Conservation (phyloP, 768 basidiomycete genomes). For the Hygrophoropsis aurantiaca region DNA sequence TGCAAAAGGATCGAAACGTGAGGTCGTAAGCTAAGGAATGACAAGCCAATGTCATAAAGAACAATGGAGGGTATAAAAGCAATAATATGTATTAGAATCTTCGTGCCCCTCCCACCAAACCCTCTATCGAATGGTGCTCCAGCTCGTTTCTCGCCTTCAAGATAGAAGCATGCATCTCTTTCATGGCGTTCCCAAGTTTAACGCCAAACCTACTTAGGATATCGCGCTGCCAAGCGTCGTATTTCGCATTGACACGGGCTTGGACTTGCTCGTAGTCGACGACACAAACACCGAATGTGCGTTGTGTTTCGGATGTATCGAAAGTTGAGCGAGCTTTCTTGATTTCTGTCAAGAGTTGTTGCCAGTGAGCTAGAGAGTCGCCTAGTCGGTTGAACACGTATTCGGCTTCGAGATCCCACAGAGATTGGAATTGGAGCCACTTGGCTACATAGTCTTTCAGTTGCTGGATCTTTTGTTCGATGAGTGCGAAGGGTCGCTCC, state of each 20-base stretch:
- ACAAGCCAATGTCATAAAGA: not conserved
- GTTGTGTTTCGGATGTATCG: constrained; percentile 93
- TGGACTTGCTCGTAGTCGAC: constrained; percentile 99
- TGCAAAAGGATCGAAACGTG: not conserved
- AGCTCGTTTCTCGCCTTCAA: constrained; percentile 93
- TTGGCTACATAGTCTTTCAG: constrained; percentile 91
- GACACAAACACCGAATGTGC: constrained; percentile 88
- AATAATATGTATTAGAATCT: constrained; percentile 41
- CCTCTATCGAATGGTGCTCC: constrained; percentile 95
- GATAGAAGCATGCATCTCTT: constrained; percentile 94
- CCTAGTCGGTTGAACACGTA: constrained; percentile 95
- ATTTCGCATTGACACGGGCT: constrained; percentile 95
- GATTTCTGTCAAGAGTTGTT: constrained; percentile 94
- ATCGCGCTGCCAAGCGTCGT: constrained; percentile 97
- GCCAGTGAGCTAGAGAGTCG: constrained; percentile 92
- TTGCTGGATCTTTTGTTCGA: constrained; percentile 86
- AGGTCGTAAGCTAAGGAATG: not conserved
- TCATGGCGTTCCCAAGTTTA: constrained; percentile 94
- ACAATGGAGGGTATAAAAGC: constrained; percentile 3
- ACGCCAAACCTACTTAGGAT: constrained; percentile 89
- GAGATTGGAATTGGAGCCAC: constrained; percentile 98
- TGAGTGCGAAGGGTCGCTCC: constrained; percentile 77
- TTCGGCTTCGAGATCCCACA: constrained; percentile 98
- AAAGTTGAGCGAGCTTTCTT: constrained; percentile 96
- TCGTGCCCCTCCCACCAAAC: constrained; percentile 63